Conservation (phyloP, 2,329 filamentous ascomycete species). For the Paramyrothecium roridum region DNA sequence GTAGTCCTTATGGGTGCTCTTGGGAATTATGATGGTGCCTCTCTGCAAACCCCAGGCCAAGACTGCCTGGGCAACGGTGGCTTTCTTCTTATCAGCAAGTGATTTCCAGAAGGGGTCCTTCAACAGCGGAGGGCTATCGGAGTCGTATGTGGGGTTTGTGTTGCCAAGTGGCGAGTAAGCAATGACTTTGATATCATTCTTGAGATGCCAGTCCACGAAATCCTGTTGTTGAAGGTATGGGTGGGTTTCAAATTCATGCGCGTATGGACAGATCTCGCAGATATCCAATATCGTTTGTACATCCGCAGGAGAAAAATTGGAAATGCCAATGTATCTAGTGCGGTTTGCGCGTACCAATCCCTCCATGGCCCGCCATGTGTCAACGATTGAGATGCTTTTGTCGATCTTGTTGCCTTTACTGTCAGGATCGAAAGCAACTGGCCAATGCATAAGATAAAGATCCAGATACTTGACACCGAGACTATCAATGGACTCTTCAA, state of each 20-base stretch:
- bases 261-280: constrained; percentile 22
- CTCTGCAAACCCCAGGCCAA: constrained; percentile 17
- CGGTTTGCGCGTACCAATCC: constrained; percentile 15
- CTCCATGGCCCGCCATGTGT: constrained; percentile 29
- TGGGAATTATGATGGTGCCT: constrained; percentile 14
- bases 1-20: constrained; percentile 13
- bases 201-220: constrained; percentile 20
- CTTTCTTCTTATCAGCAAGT: constrained; percentile 13
- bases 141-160: constrained; percentile 16
- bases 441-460: constrained; percentile 26
- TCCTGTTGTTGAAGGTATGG: constrained; percentile 48
- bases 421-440: constrained; percentile 17
- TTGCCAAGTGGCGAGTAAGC: constrained; percentile 17
- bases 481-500: constrained; percentile 23
- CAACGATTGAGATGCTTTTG: constrained; percentile 14
- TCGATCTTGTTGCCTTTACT: constrained; percentile 10
- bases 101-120: constrained; percentile 13
- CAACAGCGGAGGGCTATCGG: constrained; percentile 12
- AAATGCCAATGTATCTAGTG: constrained; percentile 42
- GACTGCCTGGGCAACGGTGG: constrained; percentile 15
- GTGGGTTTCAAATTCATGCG: constrained; percentile 48
- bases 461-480: constrained; percentile 28
- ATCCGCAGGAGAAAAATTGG: constrained; percentile 52
- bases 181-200: constrained; percentile 22
- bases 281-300: constrained; percentile 39